phyloP scores from a whole-genome alignment of 495 filamentous ascomycete genomes.

The Penicillium argentinense region DNA sequence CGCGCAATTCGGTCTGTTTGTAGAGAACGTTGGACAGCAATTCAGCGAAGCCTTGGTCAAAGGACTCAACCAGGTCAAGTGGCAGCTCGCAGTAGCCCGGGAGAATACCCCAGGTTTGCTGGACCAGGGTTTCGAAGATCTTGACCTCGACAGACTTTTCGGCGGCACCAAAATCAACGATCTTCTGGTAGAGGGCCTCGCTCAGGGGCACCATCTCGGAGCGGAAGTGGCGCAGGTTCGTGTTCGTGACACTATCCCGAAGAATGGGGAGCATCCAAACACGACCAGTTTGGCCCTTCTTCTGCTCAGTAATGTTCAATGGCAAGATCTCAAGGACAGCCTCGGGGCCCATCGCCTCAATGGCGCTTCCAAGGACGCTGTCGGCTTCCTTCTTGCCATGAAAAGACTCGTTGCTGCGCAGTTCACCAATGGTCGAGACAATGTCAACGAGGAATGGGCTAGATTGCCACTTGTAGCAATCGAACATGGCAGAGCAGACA shows the following conservation, averaged over 20 bases:
- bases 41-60: slow-evolving; percentile 91
- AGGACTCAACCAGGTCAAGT: slow-evolving; percentile 69
- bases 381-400: slow-evolving; percentile 94
- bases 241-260: slow-evolving; percentile 80
- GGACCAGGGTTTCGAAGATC: slow-evolving; percentile 93
- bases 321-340: slow-evolving; percentile 77
- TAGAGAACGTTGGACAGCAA: slow-evolving; percentile 88
- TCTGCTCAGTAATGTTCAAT: slow-evolving; percentile 77
- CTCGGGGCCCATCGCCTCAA: slow-evolving; percentile 85
- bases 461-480: slow-evolving; percentile 80
- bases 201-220: slow-evolving; percentile 84
- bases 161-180: slow-evolving; percentile 71
- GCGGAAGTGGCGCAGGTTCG: slow-evolving; percentile 81
- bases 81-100: slow-evolving; percentile 94
- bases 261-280: slow-evolving; percentile 94
- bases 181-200: slow-evolving; percentile 83
- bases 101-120: slow-evolving; percentile 93
- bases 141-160: slow-evolving; percentile 93
- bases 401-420: slow-evolving; percentile 87
- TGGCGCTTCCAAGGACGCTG: slow-evolving; percentile 78
- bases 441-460: slow-evolving; percentile 71
- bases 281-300: slow-evolving; percentile 72
- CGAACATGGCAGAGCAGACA: slow-evolving; percentile 82
- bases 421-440: slow-evolving; percentile 76
- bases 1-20: slow-evolving; percentile 80